phyloP scores from a whole-genome alignment of 345 rosid species.

The Geranium rotundifolium region DNA sequence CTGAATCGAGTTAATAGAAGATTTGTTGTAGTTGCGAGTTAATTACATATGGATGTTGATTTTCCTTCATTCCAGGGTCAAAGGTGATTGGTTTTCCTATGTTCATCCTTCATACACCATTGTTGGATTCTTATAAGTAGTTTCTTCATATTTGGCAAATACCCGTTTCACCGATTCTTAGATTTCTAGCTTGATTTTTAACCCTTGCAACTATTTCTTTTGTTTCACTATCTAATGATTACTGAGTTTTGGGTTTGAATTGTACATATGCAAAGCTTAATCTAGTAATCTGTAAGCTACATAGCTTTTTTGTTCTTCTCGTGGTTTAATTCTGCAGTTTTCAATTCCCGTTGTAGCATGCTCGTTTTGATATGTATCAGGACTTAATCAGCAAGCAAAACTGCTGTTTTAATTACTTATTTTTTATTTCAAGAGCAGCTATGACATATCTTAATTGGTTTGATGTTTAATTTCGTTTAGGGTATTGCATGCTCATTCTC shows the following conservation, averaged over 20 bases:
- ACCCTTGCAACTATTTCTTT: not conserved
- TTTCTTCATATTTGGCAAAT: not conserved
- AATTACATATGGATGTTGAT: too few species aligned
- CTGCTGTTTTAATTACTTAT: not conserved
- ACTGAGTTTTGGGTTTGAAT: not conserved
- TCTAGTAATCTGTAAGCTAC: too few species aligned
- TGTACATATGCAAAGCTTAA: not conserved
- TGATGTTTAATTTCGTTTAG: slow-evolving; percentile 5
- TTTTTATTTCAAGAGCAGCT: too few species aligned
- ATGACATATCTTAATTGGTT: not conserved
- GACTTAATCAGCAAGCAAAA: not conserved
- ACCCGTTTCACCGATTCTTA: not conserved
- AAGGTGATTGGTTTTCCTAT: too few species aligned
- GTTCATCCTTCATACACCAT: too few species aligned
- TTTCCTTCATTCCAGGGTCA: too few species aligned
- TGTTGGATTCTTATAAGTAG: not conserved
- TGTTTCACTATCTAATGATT: not conserved
- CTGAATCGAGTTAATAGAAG: not conserved
- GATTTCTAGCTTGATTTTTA: too few species aligned
- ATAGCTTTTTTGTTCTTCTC: too few species aligned
- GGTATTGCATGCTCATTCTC: not conserved
- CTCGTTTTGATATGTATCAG: not conserved
- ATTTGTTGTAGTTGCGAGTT: not conserved
- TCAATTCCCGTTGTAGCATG: not conserved
- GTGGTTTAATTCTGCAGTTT: not conserved